A percentile compares a stretch with the other conserved stretches of the same genome.
These are phyloP conservation scores for Flaveria robusta DNA, from an alignment of 129 eudicot species.

Conservation along the genomic window DNA sequence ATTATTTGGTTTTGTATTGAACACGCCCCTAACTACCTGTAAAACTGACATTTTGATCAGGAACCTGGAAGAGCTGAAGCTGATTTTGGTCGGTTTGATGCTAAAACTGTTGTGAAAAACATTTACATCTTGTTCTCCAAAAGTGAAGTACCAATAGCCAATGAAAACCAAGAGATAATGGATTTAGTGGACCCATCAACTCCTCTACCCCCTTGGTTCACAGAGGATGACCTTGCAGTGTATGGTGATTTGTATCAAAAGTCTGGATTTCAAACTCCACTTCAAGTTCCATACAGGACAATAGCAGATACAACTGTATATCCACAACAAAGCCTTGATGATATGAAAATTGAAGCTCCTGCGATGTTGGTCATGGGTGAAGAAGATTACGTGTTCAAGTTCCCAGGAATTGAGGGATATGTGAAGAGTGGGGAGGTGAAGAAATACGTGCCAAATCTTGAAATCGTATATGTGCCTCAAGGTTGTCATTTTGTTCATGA, in stretches of 20 bases:
- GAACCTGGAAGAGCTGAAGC: conserved; percentile 66
- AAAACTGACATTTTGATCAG: conserved; percentile 17
- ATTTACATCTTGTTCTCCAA: conserved; percentile 54
- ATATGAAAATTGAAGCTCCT: conserved; percentile 36
- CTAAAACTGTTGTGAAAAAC: conserved; percentile 47
- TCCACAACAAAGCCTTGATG: not conserved
- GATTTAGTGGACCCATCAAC: conserved; percentile 52
- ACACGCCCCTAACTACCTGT: not conserved
- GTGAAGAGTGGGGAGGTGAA: conserved; percentile 39
- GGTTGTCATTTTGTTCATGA: conserved; percentile 51
- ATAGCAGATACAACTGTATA: not conserved
- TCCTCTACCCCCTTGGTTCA: conserved; percentile 58
- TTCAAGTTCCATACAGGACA: conserved; percentile 62
- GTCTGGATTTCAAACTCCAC: conserved; percentile 55
- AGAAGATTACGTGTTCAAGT: conserved; percentile 35
- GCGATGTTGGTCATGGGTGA: conserved; percentile 39
- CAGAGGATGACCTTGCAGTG: conserved; percentile 51
- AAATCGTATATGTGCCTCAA: conserved; percentile 36
- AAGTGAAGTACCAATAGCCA: conserved; percentile 55
- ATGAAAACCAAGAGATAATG: conserved; percentile 53
- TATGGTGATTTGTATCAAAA: conserved; percentile 49
- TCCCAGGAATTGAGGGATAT: conserved; percentile 43
- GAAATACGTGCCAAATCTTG: conserved; percentile 39
- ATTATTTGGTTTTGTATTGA: not conserved
- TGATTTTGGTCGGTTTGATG: conserved; percentile 51